phyloP scores from a whole-genome alignment of 208 protist genomes.

The Leishmania guyanensis region DNA sequence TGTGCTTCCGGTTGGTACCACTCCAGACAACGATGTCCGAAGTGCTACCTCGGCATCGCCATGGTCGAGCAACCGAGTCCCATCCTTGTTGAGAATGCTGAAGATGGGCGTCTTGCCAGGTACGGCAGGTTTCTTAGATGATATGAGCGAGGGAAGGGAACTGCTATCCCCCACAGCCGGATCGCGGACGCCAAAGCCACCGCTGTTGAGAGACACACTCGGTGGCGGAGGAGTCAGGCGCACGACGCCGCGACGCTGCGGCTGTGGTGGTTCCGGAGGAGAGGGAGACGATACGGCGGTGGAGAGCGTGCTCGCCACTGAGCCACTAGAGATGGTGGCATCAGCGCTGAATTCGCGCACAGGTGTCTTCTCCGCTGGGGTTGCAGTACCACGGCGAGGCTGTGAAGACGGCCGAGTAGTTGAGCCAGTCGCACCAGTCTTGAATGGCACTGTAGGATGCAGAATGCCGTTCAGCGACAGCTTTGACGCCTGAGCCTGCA shows the following conservation, averaged over 20 bases:
- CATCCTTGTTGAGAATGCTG: conserved; percentile 51
- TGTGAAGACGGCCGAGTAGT: neutral
- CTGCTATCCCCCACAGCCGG: neutral
- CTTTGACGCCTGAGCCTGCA: conserved; percentile 7
- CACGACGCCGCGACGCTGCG: conserved; percentile 26
- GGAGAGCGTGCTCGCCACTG: neutral
- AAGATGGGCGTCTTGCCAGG: conserved; percentile 45
- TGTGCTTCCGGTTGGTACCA: neutral
- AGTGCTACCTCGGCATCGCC: neutral
- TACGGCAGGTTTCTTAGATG: conserved; percentile 22
- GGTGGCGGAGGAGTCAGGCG: conserved; percentile 23
- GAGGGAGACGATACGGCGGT: neutral
- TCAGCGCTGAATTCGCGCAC: conserved; percentile 2
- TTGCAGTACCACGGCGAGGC: neutral
- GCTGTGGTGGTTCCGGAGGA: neutral
- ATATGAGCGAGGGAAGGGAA: conserved; percentile 29
- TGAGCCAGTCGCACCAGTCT: neutral
- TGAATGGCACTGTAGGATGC: neutral
- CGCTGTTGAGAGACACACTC: neutral
- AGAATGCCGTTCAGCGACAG: conserved; percentile 7
- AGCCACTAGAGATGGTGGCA: neutral
- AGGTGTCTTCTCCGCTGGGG: neutral
- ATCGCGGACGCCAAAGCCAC: neutral
- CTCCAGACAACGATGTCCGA: neutral
- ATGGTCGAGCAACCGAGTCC: conserved; percentile 23